Base-by-base conservation (phyloP, 331 rosid species). In the Arachis monticola region DNA sequence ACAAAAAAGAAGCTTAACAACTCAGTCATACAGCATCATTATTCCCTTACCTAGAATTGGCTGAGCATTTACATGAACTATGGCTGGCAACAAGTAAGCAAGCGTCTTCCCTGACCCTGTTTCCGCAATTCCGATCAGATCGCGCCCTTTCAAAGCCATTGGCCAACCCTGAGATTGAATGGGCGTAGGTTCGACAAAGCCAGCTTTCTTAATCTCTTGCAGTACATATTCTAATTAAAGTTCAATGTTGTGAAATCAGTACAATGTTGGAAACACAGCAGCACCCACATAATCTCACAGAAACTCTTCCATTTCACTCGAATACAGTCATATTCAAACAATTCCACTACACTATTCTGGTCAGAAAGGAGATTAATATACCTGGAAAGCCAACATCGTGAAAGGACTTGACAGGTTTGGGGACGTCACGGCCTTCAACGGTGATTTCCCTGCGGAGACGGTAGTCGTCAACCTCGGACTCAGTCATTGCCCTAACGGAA, bases 161-260 rank as follows among this genome's bases (percentile, higher is more conserved):
- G 99, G 97, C 99, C 99, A 95, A 78, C 99, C 99, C 92, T 95
- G 99, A 48, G 99, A 90, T 68, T 93, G 98, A 79, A 93, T 93
- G 12, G 98, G 93, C 38, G 98, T 93, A 67, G 98, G 98, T 67
- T 93, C 98, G 5, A 85, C 78, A 84, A 93, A 93, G 6, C 98
- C 98, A 78, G 98, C 93, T 83, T 69, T 93, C 53, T 82, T 51
- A 79, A 93, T 83, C 82, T 93, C 97, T 88, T 93, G 85, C 74
- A 93, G 3, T 60, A 93, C 98, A 70, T 93, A 95, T 38, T 92
- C 99, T 92, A 86, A 44, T 76, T 63, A n/a, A 44, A 68, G 63
- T 61, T 61, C 48, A 85, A 80, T 31, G 5, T 9, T 61, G 77
- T 71, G 40, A 63, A 56, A 67, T 85, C 31, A 77, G 72, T 40